Evolutionary conservation across 179 eudicot species (phyloP).

Genomic region (Amaranthus tricolor): DNA sequence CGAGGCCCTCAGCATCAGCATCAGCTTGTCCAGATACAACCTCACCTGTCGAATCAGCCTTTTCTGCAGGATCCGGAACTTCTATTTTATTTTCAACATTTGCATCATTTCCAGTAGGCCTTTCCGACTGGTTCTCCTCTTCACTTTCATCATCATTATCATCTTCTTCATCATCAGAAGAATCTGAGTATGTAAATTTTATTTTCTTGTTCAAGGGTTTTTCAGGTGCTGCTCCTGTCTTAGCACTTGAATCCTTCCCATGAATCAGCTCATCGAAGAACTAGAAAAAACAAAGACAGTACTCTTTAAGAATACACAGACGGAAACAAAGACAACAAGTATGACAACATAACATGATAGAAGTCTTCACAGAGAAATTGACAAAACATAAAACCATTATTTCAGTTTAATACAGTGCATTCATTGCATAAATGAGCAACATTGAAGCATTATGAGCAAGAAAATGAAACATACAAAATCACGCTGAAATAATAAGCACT

Average conservation of each 20-base stretch:
- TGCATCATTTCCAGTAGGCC: slow-evolving; percentile 27
- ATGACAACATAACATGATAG: not conserved
- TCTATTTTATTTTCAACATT: slow-evolving; percentile 26
- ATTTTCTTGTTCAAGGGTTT: slow-evolving; percentile 70
- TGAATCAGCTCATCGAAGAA: slow-evolving; percentile 76
- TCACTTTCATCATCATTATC: slow-evolving; percentile 30
- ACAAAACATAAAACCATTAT: not conserved
- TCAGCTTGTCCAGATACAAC: slow-evolving; percentile 14
- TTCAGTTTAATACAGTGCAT: not conserved
- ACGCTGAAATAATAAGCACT: too few relatives aligned
- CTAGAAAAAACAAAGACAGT: slow-evolving; percentile 31
- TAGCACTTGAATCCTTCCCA: slow-evolving; percentile 41
- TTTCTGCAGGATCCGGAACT: slow-evolving; percentile 28
- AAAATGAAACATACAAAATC: not conserved
- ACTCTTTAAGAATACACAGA: not conserved
- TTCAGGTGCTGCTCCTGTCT: slow-evolving; percentile 26
- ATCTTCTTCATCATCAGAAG: slow-evolving; percentile 60
- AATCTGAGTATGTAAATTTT: slow-evolving; percentile 71
- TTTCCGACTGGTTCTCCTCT: slow-evolving; percentile 31
- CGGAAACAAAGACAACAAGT: not conserved
- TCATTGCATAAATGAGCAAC: not conserved
- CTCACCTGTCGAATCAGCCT: slow-evolving; percentile 26
- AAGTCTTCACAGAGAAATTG: not conserved
- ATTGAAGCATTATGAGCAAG: not conserved
- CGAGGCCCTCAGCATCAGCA: slow-evolving; percentile 28